A percentile compares a stretch with the other conserved stretches of the same genome.
Evolutionary conservation across 345 rosid genomes (phyloP).

Genomic region (Pseudoturritis turrita): DNA sequence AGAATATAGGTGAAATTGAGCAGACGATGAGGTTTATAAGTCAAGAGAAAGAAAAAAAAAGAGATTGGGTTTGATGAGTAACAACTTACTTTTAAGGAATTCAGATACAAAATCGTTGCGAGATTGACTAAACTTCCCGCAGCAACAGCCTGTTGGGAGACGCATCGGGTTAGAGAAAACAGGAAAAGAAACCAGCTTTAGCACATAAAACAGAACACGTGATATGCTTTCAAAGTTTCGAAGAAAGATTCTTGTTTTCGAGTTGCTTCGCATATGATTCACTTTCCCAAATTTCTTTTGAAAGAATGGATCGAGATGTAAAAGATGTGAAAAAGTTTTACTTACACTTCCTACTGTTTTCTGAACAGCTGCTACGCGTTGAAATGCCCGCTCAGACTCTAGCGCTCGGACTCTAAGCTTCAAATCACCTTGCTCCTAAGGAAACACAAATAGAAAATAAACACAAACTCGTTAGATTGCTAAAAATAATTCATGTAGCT

Average conservation of each 20-base stretch:
- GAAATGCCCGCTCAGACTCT: constrained; percentile 94
- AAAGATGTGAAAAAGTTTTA: background rate
- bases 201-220: background rate
- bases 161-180: constrained; percentile 1
- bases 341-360: constrained; percentile 92
- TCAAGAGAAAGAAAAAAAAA: background rate
- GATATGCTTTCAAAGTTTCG: background rate
- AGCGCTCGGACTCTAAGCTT: constrained; percentile 90
- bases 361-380: constrained; percentile 93
- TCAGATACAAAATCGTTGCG: constrained; percentile 83
- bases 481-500: background rate
- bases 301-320: background rate
- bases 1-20: background rate
- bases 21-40: background rate
- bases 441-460: background rate
- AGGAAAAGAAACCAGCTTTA: background rate
- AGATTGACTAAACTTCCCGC: constrained; percentile 94
- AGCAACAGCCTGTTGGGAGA: constrained; percentile 69
- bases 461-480: background rate
- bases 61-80: background rate
- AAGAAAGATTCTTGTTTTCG: background rate
- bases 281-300: background rate
- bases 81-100: constrained; percentile 72
- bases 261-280: background rate
- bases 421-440: constrained; percentile 96